phyloP scores from a whole-genome alignment of 2,329 filamentous ascomycete species.

The Fusarium pseudograminearum region DNA sequence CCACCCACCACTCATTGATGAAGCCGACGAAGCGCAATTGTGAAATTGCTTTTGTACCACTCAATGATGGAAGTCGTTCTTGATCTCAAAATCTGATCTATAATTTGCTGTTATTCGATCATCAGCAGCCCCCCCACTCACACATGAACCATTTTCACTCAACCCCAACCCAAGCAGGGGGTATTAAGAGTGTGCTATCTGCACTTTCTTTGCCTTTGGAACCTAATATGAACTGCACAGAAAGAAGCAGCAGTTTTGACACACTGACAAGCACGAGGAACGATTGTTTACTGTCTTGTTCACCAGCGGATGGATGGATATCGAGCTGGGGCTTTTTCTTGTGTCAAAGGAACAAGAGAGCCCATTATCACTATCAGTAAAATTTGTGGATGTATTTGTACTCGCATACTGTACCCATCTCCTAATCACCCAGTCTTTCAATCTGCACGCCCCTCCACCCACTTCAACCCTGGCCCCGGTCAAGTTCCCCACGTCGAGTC shows the following conservation, averaged over 20 bases:
- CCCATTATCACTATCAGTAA: slow-evolving; percentile 22
- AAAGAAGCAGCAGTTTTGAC: neutral
- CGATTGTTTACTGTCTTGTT: neutral
- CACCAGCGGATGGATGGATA: neutral
- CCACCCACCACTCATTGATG: neutral
- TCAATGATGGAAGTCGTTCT: neutral
- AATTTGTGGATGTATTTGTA: slow-evolving; percentile 31
- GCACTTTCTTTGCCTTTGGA: neutral
- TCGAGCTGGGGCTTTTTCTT: neutral
- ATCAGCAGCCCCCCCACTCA: slow-evolving; percentile 15
- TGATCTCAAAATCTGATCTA: slow-evolving; percentile 8
- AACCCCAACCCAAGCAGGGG: slow-evolving; percentile 26
- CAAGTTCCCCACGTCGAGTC: slow-evolving; percentile 37
- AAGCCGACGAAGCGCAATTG: neutral
- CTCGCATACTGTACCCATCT: slow-evolving; percentile 17
- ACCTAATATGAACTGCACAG: neutral
- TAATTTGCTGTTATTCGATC: slow-evolving; percentile 7
- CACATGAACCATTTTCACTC: slow-evolving; percentile 22
- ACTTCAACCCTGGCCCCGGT: slow-evolving; percentile 28
- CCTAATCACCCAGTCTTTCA: neutral
- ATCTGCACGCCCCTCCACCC: slow-evolving; percentile 39
- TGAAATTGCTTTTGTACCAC: neutral
- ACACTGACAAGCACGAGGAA: no score
- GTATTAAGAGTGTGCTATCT: neutral
- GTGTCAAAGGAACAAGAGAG: neutral